Percentiles rank a stretch among this genome's conserved stretches.
Conservation (phyloP, 2,329 filamentous ascomycete genomes). For the Cercospora sesami region DNA sequence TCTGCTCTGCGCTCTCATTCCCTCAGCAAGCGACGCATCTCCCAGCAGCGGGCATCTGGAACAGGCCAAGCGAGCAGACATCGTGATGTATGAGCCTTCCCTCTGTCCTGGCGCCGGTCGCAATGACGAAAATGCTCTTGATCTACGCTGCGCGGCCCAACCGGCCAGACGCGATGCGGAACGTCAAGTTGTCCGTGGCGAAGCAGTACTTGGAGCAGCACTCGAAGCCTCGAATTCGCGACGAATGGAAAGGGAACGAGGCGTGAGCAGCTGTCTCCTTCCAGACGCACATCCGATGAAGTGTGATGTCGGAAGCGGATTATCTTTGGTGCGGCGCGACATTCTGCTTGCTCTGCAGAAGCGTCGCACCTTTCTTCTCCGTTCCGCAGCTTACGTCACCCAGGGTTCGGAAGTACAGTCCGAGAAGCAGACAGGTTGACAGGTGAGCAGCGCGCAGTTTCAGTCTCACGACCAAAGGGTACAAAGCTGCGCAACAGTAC, state of each 20-base stretch:
- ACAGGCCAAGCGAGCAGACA: neutral
- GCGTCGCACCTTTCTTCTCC: no score
- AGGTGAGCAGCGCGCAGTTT: no score
- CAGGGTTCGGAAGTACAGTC: no score
- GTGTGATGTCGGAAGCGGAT: no score
- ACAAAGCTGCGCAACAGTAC: no score
- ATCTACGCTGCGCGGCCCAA: neutral
- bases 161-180: neutral
- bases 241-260: neutral
- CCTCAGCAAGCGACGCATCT: neutral
- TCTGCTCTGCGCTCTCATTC: neutral
- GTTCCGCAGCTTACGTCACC: no score
- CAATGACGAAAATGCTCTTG: neutral
- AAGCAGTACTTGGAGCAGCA: neutral
- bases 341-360: neutral
- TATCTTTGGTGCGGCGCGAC: neutral
- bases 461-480: no score
- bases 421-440: no score
- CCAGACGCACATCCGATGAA: neutral
- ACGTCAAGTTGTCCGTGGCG: neutral
- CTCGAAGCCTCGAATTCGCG: neutral
- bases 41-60: neutral
- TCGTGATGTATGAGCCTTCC: neutral
- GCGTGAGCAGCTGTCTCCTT: neutral
- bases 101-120: neutral